Base-by-base conservation (phyloP, 257 asterid species). In the Capsicum chinense region DNA sequence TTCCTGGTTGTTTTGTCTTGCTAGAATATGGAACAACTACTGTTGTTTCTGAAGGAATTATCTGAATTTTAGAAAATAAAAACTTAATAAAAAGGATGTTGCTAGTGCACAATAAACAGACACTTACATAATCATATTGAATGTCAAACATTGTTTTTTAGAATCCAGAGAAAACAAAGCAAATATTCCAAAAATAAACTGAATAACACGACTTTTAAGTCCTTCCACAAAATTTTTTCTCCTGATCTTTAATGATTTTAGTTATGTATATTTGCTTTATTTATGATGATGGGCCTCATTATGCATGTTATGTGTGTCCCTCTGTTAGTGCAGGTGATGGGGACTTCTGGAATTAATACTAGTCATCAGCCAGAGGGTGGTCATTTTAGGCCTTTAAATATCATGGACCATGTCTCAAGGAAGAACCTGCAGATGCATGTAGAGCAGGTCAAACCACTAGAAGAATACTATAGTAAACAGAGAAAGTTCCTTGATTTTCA, bases 291-390 rank as follows among this genome's bases (percentile, higher is more conserved):
- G 44, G 5, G 47, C 81, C 13, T 15, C 33, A 1, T 26, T 26
- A 1, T 26, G 33, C 33, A 26, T 13, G 1, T 7, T 26, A 13
- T 76, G 64, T 48, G 26, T n/a, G 57, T 70, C 64, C 66, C 59
- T 88, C 83, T 47, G 56, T 26, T 26, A 1, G 33, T 26, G 91
- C 97, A 97, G 99, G 99, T 97, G 90, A 92, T 97, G 87, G 99
- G 94, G 87, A 98, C 97, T 63, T 26, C 33, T 26, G 33, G 2
- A 26, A 26, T 26, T 26, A 26, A 26, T 26, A 26, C 33, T 26
- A 26, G 33, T 26, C 33, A 26, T 1, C 33, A 26, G 33, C 33
- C 33, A 26, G 33, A 26, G 33, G 1, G 33, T 26, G 33, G 33
- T 26, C 33, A 26, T 26, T 26, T 26, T 26, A 26, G 33, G 33